Base-by-base conservation (phyloP, 495 filamentous ascomycete species). In the Xylaria acuta region DNA sequence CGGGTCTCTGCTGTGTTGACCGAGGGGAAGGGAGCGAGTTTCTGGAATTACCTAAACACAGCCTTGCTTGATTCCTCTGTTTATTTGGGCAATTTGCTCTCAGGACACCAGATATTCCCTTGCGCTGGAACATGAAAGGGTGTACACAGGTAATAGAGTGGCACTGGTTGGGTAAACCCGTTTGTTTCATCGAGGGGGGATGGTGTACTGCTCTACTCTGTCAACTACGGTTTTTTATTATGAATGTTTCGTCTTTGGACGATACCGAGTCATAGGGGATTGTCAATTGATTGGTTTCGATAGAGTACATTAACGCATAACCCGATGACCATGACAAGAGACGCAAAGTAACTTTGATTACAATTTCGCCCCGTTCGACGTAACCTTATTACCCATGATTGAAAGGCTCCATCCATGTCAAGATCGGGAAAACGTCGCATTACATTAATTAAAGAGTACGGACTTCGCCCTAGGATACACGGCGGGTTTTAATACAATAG, bases 361-460 rank as follows among this genome's bases (percentile, higher is more conserved):
- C 14, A 38, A 4, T 18, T 32, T 43, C 12, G 12, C 8, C 27
- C 62, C 12, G 16, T 47, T 20, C 47, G 18, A 53, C 45, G 41
- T 36, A 32, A 34, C n/a, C 45, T 47, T n/a, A 9, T 41, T 36
- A 47, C 25, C 7, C 47, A 25, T 59, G 27, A 43, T 25, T 34
- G 20, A 69, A 18, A 38, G 56, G 56, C 18, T 38, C 34, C n/a
- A 40, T 54, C 2, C 43, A 16, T 70, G n/a, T 51, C 45, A 41
- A 62, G 32, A 64, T 40, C 25, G 47, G 45, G 27, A n/a, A 20
- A 41, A 53, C 12, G 16, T 38, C 45, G 20, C 20, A 64, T 64
- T 70, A 70, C 69, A 64, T 71, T 64, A 34, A 64, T 64, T 40
- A 49, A 30, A 30, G 22, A 60, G 34, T 53, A 64, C 43, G 32